Evolutionary conservation across 2,329 filamentous ascomycete species (phyloP), one percentile per base, ranked within the genome.

Genomic region (Zarea fungicola): DNA sequence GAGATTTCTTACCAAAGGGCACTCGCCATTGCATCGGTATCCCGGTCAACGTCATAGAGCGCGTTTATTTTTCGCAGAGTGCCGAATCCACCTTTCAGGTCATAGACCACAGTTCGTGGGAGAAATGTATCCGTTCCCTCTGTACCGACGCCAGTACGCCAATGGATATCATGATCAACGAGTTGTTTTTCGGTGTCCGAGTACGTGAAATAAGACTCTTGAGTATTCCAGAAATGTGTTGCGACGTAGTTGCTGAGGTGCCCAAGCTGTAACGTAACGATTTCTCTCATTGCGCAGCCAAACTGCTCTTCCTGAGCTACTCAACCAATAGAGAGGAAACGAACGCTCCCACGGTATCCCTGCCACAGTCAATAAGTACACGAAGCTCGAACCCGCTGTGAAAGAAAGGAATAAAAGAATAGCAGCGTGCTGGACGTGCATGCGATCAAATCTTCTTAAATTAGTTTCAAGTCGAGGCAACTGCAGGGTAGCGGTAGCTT

Each of bases 191-290:
- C 61, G n/a, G 67, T 53, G 39, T 78, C 72, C 2, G 75, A 76
- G 61, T 96, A 97, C 13, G 91, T 96, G 63, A 97, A 97, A 69
- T 99, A 99, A 1, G 92, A 96, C 75, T 99, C 93, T 87, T 96
- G 54, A 6, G 87, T 77, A 61, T 99, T 99, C 93, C 93, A 99
- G 67, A 96, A 99, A 71, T 99, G 93, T 0, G 91, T 95, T 25
- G 87, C 91, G 19, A 95, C 73, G 61, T 96, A 95, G 67, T 99
- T 99, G 65, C 87, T 91, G 63, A 87, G 84, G 64, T 95, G 86
- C 36, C 93, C 93, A 52, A 97, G 83, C 74, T 99, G 93, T 39
- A 99, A 74, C 1, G 92, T 96, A 53, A 99, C 76, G 53, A 97
- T 89, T 69, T 99, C 93, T 69, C 91, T 89, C 93, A 99, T 97